phyloP scores from a whole-genome alignment of 2,329 filamentous ascomycete species.

The Claviceps cyperi region DNA sequence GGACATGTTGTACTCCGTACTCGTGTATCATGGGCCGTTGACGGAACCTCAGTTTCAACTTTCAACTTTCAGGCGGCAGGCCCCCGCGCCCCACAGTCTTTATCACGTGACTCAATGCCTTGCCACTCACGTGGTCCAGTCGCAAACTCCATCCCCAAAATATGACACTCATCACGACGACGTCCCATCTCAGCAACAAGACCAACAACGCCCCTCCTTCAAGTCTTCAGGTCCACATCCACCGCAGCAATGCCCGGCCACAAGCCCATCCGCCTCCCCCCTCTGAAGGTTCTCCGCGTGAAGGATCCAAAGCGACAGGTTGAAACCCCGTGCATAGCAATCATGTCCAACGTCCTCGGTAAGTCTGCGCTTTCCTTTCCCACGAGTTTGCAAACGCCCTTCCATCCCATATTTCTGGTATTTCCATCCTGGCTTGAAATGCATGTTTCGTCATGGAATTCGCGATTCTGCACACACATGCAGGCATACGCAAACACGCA shows the following conservation, averaged over 20 bases:
- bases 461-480: no score
- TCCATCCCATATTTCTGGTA: no score
- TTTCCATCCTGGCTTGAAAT: no score
- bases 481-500: not conserved
- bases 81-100: no score
- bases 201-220: not conserved
- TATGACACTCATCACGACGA: not conserved
- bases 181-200: not conserved
- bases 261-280: conserved; percentile 43
- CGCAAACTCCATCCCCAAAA: no score
- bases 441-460: no score
- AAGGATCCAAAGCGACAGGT: conserved; percentile 34
- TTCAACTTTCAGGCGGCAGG: no score
- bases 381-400: no score
- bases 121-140: not conserved
- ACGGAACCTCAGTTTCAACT: no score
- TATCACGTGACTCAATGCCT: not conserved
- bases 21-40: no score
- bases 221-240: not conserved
- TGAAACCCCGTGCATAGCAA: conserved; percentile 37
- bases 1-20: no score
- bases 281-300: conserved; percentile 39
- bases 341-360: conserved; percentile 46
- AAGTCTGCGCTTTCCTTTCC: conserved; percentile 9
- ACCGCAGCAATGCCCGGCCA: conserved; percentile 27